Evolutionary conservation across 805 yeast species (phyloP), one percentile per base, ranked within the genome.

Genomic region (Vanderwaltozyma tropicalis): DNA sequence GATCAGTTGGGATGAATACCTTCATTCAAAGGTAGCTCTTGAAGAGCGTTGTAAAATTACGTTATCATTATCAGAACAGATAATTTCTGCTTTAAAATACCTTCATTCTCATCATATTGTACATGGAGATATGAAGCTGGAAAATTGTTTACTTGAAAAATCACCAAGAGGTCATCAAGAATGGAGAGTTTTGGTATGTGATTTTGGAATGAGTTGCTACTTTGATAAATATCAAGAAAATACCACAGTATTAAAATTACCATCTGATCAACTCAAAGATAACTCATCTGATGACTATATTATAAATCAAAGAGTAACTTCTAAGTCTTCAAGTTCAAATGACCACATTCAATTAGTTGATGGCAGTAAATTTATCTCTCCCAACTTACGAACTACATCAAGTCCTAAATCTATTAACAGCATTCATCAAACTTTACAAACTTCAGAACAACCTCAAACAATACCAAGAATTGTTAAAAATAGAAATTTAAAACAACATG

Each of bases 111-210:
- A 78, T 1, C 35, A 34, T 5, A 67, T 83, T 24, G 82, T 79
- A 8, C 95, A 85, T 50, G 88, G 95, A 2, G 95, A 85, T 60
- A 57, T 85, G 33, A 85, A 85, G 59, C 66, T 85, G 31, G 95
- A 85, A 49, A 85, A 85, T 52, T 82, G 89, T 43, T 62, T 85
- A 31, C 56, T 84, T 20, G 78, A 78, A 43, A 62, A 65, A 16
- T 18, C 22, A 19, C 46, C 48, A 33, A 44, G 45, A 5, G 45
- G 44, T 11, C 55, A 53, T 5, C 42, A 45, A 16, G 42, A 48
- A 22, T 46, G 62, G 41, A 57, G 48, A 35, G 55, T 84, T 44
- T 53, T 80, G 19, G 55, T 88, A 6, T 84, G 96, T 61, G 97
- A 88, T 60, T 88, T 88, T 63, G 97, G 97, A 5, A 84, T 88